Evolutionary conservation across 176 grass and related monocot genomes (phyloP).

Genomic region (Triticum urartu): DNA sequence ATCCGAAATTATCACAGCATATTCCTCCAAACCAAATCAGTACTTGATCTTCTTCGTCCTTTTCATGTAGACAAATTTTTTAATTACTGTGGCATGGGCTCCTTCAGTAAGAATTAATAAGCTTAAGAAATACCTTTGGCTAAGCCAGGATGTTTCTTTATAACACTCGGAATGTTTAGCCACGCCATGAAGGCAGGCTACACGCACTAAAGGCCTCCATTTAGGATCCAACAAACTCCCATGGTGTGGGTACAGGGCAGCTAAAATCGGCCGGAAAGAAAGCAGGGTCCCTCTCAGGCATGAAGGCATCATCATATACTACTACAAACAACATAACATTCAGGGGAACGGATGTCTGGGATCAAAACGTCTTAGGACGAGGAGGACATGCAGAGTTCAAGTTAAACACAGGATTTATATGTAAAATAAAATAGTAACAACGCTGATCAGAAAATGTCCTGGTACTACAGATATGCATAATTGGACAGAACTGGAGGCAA

Average conservation of each 20-base stretch:
- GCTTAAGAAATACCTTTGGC: slow-evolving; percentile 48
- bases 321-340: slow-evolving; percentile 41
- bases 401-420: background rate
- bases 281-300: slow-evolving; percentile 31
- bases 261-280: slow-evolving; percentile 19
- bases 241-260: slow-evolving; percentile 19
- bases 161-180: slow-evolving; percentile 20
- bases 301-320: slow-evolving; percentile 21
- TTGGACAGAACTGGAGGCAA: no score
- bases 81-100: background rate
- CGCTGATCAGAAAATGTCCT: no score
- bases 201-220: slow-evolving; percentile 35
- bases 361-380: background rate
- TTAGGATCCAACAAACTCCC: slow-evolving; percentile 33
- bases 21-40: background rate
- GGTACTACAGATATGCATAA: no score
- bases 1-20: background rate
- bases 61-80: background rate
- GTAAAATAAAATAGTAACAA: no score
- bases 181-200: background rate
- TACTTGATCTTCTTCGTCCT: background rate
- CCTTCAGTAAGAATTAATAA: slow-evolving; percentile 6
- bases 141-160: slow-evolving; percentile 12
- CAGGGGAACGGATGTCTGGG: background rate
- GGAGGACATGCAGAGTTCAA: background rate